A percentile compares a stretch with the other conserved stretches of the same genome.
Conservation (phyloP, 2,329 filamentous ascomycete genomes). For the Verticillium zaregamsianum region DNA sequence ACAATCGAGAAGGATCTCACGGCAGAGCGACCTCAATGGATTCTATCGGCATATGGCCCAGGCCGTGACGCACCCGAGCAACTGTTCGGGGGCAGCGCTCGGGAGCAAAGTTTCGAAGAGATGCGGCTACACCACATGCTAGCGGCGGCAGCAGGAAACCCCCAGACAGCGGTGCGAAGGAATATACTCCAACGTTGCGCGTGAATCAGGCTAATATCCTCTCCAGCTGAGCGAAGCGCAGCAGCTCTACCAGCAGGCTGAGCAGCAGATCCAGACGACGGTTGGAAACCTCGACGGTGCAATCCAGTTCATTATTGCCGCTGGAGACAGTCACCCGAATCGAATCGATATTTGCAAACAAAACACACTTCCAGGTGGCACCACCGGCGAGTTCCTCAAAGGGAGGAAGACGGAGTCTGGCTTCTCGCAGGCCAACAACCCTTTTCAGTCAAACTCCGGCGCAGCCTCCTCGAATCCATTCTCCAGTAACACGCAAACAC, state of each 20-base stretch:
- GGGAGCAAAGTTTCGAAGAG: constrained; percentile 88
- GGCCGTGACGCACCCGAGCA: constrained; percentile 73
- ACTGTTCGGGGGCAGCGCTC: constrained; percentile 71
- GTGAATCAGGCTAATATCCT: constrained; percentile 9
- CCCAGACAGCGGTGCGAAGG: constrained; percentile 43
- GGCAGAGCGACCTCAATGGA: constrained; percentile 73
- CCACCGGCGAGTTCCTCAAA: constrained; percentile 40
- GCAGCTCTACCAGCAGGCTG: constrained; percentile 57
- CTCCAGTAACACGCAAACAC: constrained; percentile 2
- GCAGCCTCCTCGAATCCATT: constrained; percentile 10
- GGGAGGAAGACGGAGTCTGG: constrained; percentile 23
- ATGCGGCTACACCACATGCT: constrained; percentile 69
- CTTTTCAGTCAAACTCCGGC: constrained; percentile 14
- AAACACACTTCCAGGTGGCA: constrained; percentile 34
- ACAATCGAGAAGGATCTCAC: constrained; percentile 64
- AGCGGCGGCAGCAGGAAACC: constrained; percentile 56
- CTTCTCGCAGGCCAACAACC: constrained; percentile 26
- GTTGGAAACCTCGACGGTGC: constrained; percentile 68
- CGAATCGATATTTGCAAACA: constrained; percentile 59
- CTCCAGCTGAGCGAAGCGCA: constrained; percentile 56
- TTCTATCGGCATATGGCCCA: constrained; percentile 81
- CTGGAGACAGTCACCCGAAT: constrained; percentile 70
- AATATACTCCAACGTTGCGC: not conserved
- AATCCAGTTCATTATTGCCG: constrained; percentile 62
- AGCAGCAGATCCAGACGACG: constrained; percentile 69